Evolutionary conservation across 2,329 filamentous ascomycete genomes (phyloP).

Genomic region (Ceratocystis albifundus): DNA sequence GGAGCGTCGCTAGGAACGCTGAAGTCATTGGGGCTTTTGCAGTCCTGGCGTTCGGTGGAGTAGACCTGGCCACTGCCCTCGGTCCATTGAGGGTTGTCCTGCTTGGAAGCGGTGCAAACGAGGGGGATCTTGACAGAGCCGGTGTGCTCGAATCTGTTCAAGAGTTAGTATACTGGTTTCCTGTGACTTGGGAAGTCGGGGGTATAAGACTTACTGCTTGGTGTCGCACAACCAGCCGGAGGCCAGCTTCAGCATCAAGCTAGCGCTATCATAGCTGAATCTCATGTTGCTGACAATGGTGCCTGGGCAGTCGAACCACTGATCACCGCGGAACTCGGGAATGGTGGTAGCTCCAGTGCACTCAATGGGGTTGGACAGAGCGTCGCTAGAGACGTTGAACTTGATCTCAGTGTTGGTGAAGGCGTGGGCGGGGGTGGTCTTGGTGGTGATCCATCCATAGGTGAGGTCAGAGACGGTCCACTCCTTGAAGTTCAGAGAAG

Average conservation of each 20-base stretch:
- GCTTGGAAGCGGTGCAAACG: neutral
- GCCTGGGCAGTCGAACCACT: slow-evolving; percentile 35
- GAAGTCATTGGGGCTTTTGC: slow-evolving; percentile 23
- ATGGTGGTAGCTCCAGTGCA: slow-evolving; percentile 36
- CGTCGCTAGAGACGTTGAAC: slow-evolving; percentile 41
- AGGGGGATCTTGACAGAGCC: neutral
- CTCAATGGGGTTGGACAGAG: slow-evolving; percentile 30
- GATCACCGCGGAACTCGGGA: slow-evolving; percentile 39
- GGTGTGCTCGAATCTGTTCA: neutral
- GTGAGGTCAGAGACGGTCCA: slow-evolving; percentile 38
- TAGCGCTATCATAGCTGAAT: slow-evolving; percentile 36
- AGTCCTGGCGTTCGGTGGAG: slow-evolving; percentile 28
- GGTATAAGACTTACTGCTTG: neutral
- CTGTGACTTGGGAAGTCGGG: neutral
- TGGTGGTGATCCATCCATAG: slow-evolving; percentile 40
- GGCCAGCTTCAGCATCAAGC: slow-evolving; percentile 33
- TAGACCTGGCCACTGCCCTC: slow-evolving; percentile 27
- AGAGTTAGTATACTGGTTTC: neutral
- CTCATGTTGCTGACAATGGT: slow-evolving; percentile 28
- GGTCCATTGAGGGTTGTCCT: slow-evolving; percentile 29
- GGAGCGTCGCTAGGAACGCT: neutral
- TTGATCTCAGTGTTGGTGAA: slow-evolving; percentile 37
- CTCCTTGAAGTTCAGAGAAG: slow-evolving; percentile 24
- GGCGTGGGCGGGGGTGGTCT: slow-evolving; percentile 42
- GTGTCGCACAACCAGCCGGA: slow-evolving; percentile 39